Evolutionary conservation across 2,329 filamentous ascomycete species (phyloP).

Genomic region (Calonectria honghensis): DNA sequence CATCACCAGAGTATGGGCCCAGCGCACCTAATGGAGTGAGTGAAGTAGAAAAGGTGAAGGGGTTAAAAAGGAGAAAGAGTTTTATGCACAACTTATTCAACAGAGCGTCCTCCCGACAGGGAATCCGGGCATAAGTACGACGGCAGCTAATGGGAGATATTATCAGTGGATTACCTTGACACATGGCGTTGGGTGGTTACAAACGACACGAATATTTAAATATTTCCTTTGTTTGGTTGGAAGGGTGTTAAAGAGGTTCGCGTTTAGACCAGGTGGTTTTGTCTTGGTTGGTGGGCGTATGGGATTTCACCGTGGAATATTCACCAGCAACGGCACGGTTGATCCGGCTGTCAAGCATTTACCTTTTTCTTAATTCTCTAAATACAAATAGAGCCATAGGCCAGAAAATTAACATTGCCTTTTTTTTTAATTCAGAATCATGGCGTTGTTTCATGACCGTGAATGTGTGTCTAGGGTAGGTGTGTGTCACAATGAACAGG

Average conservation of each 20-base stretch:
- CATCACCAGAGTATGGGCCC: not conserved
- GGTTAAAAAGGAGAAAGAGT: slow-evolving; percentile 65
- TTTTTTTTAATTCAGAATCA: not conserved
- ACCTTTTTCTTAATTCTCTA: not conserved
- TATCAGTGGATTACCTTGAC: not conserved
- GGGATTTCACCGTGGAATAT: not conserved
- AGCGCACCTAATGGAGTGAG: not conserved
- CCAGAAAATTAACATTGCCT: too few species aligned
- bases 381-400: not conserved
- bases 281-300: slow-evolving; percentile 7
- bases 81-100: slow-evolving; percentile 67
- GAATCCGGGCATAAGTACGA: not conserved
- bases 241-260: not conserved
- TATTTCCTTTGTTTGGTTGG: slow-evolving; percentile 14
- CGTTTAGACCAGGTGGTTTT: not conserved
- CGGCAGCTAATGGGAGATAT: not conserved
- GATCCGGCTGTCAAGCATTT: slow-evolving; percentile 10
- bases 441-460: not conserved
- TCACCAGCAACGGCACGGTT: slow-evolving; percentile 5
- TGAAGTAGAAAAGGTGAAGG: slow-evolving; percentile 36
- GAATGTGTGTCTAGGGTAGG: not conserved
- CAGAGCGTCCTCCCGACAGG: slow-evolving; percentile 37
- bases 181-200: slow-evolving; percentile 9
- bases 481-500: not conserved
- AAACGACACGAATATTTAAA: slow-evolving; percentile 9